Evolutionary conservation across 345 rosid species (phyloP).

Genomic region (Citrus australasica): DNA sequence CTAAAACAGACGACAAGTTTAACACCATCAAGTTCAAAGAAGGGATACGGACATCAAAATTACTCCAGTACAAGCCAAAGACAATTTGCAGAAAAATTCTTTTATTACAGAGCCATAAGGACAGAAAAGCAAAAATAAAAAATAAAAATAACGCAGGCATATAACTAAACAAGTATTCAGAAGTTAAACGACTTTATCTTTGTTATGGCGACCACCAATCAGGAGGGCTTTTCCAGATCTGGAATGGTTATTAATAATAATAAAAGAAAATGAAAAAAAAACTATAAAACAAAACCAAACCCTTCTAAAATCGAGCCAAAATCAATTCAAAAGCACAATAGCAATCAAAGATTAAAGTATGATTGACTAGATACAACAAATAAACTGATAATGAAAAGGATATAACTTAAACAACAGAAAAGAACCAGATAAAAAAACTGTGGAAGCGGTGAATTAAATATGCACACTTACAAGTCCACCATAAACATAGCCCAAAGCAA

Average conservation of each 20-base stretch:
- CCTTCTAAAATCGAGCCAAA: neutral
- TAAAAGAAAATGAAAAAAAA: neutral
- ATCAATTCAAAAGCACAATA: neutral
- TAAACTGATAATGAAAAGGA: neutral
- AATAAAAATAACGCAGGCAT: neutral
- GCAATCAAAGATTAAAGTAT: neutral
- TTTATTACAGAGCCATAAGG: neutral
- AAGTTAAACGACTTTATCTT: neutral
- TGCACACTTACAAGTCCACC: conserved; percentile 79
- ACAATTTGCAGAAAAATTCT: neutral
- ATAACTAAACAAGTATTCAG: neutral
- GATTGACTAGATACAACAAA: neutral
- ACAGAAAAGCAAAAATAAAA: neutral
- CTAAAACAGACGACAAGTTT: neutral
- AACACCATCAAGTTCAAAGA: neutral
- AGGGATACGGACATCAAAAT: neutral
- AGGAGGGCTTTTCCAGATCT: neutral
- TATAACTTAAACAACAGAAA: neutral
- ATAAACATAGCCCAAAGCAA: conserved; percentile 86
- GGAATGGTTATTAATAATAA: neutral
- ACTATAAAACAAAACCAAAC: neutral
- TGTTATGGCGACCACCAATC: neutral
- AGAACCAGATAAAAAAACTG: neutral
- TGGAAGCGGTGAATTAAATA: neutral
- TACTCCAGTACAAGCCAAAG: neutral